These are phyloP conservation scores for Leucocoprinus leucothites DNA, from an alignment of 768 basidiomycete genomes.

Conservation along the genomic window DNA sequence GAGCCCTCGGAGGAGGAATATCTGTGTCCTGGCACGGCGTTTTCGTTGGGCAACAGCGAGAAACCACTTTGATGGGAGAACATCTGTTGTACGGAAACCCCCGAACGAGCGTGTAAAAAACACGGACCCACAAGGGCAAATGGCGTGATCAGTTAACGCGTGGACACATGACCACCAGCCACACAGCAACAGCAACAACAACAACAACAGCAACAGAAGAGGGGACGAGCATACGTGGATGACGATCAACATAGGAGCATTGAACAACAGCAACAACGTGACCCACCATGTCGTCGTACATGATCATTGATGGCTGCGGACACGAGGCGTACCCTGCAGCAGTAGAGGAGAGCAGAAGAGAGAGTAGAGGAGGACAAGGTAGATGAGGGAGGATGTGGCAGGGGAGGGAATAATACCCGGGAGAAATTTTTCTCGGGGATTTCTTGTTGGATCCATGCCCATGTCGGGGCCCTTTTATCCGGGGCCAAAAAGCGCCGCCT, in stretches of 20 bases:
- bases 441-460: not conserved
- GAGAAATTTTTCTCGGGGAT: not conserved
- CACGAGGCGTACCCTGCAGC: not conserved
- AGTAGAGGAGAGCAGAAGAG: not conserved
- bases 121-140: constrained; percentile 13
- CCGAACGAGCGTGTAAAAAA: constrained; percentile 3
- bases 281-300: not conserved
- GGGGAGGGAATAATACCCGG: not conserved
- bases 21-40: constrained; percentile 10
- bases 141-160: not conserved
- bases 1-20: constrained; percentile 7
- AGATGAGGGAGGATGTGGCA: not conserved
- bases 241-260: not conserved
- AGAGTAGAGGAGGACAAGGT: not conserved
- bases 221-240: not conserved
- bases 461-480: constrained; percentile 1
- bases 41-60: not conserved
- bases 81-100: constrained; percentile 5
- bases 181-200: not conserved
- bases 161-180: not conserved
- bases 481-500: not conserved
- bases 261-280: not conserved
- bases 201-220: constrained; percentile 8
- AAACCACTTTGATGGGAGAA: not conserved
- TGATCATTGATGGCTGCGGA: not conserved